phyloP scores from a whole-genome alignment of 176 grass and related monocot genomes.

The Oryza punctata region DNA sequence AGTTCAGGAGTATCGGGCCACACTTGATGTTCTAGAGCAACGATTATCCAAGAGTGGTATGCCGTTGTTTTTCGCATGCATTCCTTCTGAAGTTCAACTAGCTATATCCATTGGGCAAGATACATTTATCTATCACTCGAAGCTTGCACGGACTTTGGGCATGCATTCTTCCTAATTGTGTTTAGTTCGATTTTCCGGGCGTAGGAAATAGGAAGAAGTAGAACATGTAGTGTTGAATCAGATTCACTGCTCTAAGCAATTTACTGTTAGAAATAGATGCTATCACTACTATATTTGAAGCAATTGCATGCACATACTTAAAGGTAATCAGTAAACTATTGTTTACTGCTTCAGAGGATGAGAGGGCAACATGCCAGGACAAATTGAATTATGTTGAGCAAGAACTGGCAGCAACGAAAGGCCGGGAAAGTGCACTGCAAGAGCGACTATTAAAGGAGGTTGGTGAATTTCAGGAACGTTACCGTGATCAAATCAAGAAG shows the following conservation, averaged over 20 bases:
- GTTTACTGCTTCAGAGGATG: constrained; percentile 65
- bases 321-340: constrained; percentile 5
- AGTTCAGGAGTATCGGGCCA: constrained; percentile 66
- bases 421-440: constrained; percentile 73
- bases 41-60: constrained; percentile 72
- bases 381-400: constrained; percentile 70
- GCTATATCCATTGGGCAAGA: neutral
- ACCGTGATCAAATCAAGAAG: constrained; percentile 64
- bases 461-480: constrained; percentile 59
- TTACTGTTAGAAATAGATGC: constrained; percentile 1
- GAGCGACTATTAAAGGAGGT: constrained; percentile 78
- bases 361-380: constrained; percentile 67
- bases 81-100: neutral
- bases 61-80: neutral
- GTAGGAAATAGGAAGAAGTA: constrained; percentile 13
- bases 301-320: constrained; percentile 13
- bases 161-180: neutral
- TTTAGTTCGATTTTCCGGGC: neutral
- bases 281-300: constrained; percentile 26
- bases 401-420: constrained; percentile 87
- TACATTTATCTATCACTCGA: constrained; percentile 17
- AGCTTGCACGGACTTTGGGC: neutral
- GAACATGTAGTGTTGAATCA: neutral
- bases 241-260: constrained; percentile 23
- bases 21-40: constrained; percentile 49